Evolutionary conservation across 2,329 filamentous ascomycete species (phyloP), one percentile per base, ranked within the genome.

Genomic region (Penicillium sp.): DNA sequence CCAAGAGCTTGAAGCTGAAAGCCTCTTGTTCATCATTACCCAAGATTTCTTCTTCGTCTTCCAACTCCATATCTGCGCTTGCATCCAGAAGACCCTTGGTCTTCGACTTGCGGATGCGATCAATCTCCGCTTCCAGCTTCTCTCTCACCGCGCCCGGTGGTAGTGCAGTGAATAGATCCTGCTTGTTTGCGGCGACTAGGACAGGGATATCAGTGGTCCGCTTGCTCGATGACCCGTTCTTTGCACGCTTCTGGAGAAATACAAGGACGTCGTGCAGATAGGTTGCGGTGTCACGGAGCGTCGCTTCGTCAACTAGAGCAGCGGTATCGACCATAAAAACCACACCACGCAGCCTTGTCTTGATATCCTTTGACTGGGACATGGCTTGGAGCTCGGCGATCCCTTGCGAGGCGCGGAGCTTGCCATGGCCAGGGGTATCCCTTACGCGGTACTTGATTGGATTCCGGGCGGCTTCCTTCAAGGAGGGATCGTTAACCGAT

Each of bases 351-450:
- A 93, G 78, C 63, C 60, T 74, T 29, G 67, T 70, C 27, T 75
- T 75, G 35, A 68, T 62, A 19, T 75, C 70, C 50, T 73, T 74
- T 8, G 71, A 66, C 7, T 55, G 47, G 15, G 68, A 59, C 70
- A 73, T 74, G 19, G 67, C 60, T 19, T 68, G 62, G 36, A 78
- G 68, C 49, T 73, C 70, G 21, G 79, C 70, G 51, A 80, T 72
- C 21, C 75, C 74, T 58, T 86, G 77, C 15, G 79, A 81, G 67
- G 86, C 83, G 60, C 94, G 90, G 58, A 99, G 86, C 78, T 99
- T 99, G 68, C 91, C 92, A 78, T 99, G 94, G 39, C 94, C 94
- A 0, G 94, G 94, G 0, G 93, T 97, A 78, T 99, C 94, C 53
- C 68, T 73, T 15, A 80, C 53, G 6, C 71, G 65, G 60, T 79